Conservation (phyloP, 768 basidiomycete species). For the Agrocybe praecox region DNA sequence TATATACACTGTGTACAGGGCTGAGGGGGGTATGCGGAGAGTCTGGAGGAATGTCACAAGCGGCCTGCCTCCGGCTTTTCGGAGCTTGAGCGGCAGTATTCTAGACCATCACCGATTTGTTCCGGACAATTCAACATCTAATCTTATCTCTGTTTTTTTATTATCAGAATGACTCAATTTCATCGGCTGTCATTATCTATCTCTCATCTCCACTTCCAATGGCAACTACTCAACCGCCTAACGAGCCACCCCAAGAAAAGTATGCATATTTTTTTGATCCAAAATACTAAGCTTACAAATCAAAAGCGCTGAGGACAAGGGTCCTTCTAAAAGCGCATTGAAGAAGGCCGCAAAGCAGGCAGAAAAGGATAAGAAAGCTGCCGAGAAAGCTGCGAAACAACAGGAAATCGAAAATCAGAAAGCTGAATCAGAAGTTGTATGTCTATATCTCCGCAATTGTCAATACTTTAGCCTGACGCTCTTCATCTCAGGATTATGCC, state of each 20-base stretch:
- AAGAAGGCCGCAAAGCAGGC: slow-evolving; percentile 92
- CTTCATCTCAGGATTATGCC: slow-evolving; percentile 66
- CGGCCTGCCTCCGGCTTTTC: slow-evolving; percentile 10
- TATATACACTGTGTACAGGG: slow-evolving; percentile 5
- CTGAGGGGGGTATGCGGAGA: neutral
- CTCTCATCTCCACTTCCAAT: slow-evolving; percentile 19
- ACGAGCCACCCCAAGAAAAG: slow-evolving; percentile 24
- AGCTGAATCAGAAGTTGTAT: slow-evolving; percentile 65
- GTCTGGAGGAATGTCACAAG: neutral
- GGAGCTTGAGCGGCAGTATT: slow-evolving; percentile 23
- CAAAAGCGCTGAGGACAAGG: slow-evolving; percentile 32
- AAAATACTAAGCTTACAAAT: slow-evolving; percentile 4
- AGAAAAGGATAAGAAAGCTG: slow-evolving; percentile 88
- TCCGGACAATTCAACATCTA: slow-evolving; percentile 22
- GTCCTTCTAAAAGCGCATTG: slow-evolving; percentile 82
- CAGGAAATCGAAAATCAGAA: slow-evolving; percentile 71
- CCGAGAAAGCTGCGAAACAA: slow-evolving; percentile 82
- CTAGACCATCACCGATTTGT: slow-evolving; percentile 22
- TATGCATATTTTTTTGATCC: slow-evolving; percentile 13
- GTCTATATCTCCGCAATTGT: slow-evolving; percentile 18
- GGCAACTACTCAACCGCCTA: slow-evolving; percentile 32
- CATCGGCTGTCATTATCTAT: slow-evolving; percentile 7
- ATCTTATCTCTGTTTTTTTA: slow-evolving; percentile 18
- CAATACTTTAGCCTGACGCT: slow-evolving; percentile 8
- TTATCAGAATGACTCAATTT: slow-evolving; percentile 16